Base-by-base conservation (phyloP, 768 basidiomycete genomes). In the Leucocoprinus leucothites region DNA sequence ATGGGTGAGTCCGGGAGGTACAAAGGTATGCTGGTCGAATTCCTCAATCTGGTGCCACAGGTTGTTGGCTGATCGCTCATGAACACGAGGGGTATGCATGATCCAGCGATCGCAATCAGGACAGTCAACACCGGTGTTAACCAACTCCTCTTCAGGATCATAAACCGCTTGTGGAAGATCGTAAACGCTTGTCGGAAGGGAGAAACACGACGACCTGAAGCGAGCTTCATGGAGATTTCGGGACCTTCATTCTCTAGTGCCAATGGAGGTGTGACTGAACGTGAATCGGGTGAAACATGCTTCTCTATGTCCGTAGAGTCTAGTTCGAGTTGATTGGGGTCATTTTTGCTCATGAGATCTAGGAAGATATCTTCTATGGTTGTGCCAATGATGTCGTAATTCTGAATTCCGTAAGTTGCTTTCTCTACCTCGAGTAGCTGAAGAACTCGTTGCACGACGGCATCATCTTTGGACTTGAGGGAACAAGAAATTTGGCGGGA, bases 331-430 rank as follows among this genome's bases (percentile, higher is more conserved):
- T 48, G 40, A n/a, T 74, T 68, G 19, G 31, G 25, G 21, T 49
- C 47, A 24, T 78, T 70, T 14, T 76, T 71, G 45, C 68, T 67
- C 87, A 91, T 89, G 16, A 93, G 68, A 38, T 79, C 76, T 18
- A 93, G 75, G 71, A 93, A 92, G 43, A 93, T 87, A 54, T 91
- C 87, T 66, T 93, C 90, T 38, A 93, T 85, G 7, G 87, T 82
- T 0, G 89, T 85, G 9, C 87, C 85, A 19, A 87, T 68, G 21
- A 90, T 75, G 53, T 90, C 85, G 61, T 86, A 88, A 0, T 81
- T 82, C 0, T 63, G 62, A 35, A 89, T 71, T 8, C 64, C 56
- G 41, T 74, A 71, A 0, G 60, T 57, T 7, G 53, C 60, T 35
- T 69, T 71, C 34, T 82, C 74, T 0, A 65, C 57, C 25, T 88